Evolutionary conservation across 345 rosid genomes (phyloP), one percentile per base, ranked within the genome.

Genomic region (Acer negundo): DNA sequence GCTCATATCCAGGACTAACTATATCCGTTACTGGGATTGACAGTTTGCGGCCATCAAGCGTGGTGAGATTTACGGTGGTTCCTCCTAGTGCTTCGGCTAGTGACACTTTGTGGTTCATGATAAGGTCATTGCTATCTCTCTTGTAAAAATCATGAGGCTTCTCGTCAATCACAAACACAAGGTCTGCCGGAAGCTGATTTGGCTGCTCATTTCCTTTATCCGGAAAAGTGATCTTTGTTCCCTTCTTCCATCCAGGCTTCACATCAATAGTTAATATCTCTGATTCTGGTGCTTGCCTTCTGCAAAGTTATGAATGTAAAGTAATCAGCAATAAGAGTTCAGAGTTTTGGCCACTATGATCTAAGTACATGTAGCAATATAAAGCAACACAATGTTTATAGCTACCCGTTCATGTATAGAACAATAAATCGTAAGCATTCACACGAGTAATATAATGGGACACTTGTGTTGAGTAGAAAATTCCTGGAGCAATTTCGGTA

Each of bases 181-280:
- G 90, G 73, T 96, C 99, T 23, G 99, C 99, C 47, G 99, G 92
- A 44, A 91, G 90, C 38, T 90, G 99, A 80, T 91, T 90, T 69
- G 88, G 84, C 87, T 87, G 97, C 84, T 96, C 98, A 7, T 96
- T 96, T 31, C 98, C 99, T 81, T 96, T 96, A 62, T 94, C 98
- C 0, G 93, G 94, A 84, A 96, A 96, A 10, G 94, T 94, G 38
- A 96, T 86, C 88, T 96, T 96, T 2, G 99, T 96, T 42, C 99
- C 98, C 80, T 89, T 94, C 87, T 96, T 96, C 99, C 98, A 94
- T 40, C 99, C 97, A 0, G 97, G 99, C 84, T 96, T 94, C 78
- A 96, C 97, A 46, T 85, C 97, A 53, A 94, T 94, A 5, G 94
- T 92, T 61, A 96, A 62, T 64, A 94, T 91, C 89, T 96, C 99